Base-by-base conservation (phyloP, 148 eudicot species). In the Rhododendron henanense region DNA sequence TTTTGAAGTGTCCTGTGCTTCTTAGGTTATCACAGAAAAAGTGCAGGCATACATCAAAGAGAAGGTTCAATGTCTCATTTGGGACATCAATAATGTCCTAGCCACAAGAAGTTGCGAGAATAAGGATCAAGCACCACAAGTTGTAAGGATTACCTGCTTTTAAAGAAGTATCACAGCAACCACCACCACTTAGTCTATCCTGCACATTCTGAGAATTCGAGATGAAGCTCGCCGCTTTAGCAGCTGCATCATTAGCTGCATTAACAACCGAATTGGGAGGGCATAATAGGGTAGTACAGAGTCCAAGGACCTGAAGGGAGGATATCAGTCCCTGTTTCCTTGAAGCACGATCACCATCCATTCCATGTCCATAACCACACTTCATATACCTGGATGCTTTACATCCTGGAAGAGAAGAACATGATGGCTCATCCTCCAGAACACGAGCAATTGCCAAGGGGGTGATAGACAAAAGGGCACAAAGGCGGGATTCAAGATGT, bases 401-500 rank as follows among this genome's bases (percentile, higher is more conserved):
- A 48, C 73, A 67, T 45, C 23, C 69, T 53, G 39, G 61, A 83
- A 67, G 39, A 82, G 45, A 41, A 37, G 81, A 28, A 81, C 61
- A 81, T 5, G 47, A 18, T 25, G 61, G 83, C n/a, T 82, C 85
- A 48, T 77, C 82, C 35, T 88, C 89, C 53, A 85, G 75, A 55
- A 88, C 83, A 75, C 73, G 65, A 85, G 85, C 83, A 85, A 88
- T 85, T 75, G 89, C 89, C 75, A 88, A 76, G 79, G 89, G 87
- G 78, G 77, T 83, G 55, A 88, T 85, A 77, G 89, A 88, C 89
- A 88, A 82, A 44, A 88, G 57, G 57, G 85, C 82, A 85, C 87
- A 85, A 37, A 88, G 87, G 39, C 89, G 87, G n/a, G 89, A 78
- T 65, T 88, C 84, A 50, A 88, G 85, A 85, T 85, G 89, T 51